Evolutionary conservation across 1,139 yeast genomes (phyloP).

Genomic region (Pichia inconspicua): DNA sequence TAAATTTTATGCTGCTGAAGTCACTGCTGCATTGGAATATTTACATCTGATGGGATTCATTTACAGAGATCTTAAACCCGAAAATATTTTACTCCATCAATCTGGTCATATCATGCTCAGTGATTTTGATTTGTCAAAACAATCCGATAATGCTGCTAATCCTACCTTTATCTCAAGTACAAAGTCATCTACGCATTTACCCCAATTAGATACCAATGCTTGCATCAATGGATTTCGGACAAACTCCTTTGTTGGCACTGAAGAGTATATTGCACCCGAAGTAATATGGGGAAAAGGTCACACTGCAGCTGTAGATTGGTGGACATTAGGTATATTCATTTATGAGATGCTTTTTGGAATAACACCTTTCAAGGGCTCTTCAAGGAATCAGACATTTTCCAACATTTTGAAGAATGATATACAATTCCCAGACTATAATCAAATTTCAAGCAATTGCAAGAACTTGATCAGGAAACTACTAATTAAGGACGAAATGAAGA

Average conservation of each 20-base stretch:
- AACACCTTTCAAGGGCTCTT: constrained; percentile 91
- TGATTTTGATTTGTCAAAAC: constrained; percentile 92
- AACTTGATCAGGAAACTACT: constrained; percentile 70
- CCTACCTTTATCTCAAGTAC: constrained; percentile 33
- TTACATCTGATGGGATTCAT: constrained; percentile 94
- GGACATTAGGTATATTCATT: constrained; percentile 90
- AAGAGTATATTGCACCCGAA: constrained; percentile 96
- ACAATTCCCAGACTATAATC: constrained; percentile 40
- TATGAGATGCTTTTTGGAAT: constrained; percentile 94
- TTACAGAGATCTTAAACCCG: constrained; percentile 92
- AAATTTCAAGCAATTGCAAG: constrained; percentile 68
- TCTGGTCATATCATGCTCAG: constrained; percentile 97
- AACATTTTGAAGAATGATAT: constrained; percentile 81
- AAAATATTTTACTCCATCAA: constrained; percentile 84
- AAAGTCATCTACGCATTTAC: constrained; percentile 29
- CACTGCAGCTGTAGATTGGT: constrained; percentile 98
- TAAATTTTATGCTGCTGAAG: constrained; percentile 92
- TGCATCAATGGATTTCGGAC: constrained; percentile 95
- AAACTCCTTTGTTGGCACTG: constrained; percentile 96
- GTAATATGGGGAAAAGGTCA: constrained; percentile 96
- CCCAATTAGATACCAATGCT: constrained; percentile 73
- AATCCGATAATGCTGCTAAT: constrained; percentile 59
- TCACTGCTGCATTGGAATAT: constrained; percentile 93
- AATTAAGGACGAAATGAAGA: constrained; percentile 78
- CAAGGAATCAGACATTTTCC: constrained; percentile 81